Base-by-base conservation (phyloP, 2,329 filamentous ascomycete genomes). In the Zymoseptoria brevis region DNA sequence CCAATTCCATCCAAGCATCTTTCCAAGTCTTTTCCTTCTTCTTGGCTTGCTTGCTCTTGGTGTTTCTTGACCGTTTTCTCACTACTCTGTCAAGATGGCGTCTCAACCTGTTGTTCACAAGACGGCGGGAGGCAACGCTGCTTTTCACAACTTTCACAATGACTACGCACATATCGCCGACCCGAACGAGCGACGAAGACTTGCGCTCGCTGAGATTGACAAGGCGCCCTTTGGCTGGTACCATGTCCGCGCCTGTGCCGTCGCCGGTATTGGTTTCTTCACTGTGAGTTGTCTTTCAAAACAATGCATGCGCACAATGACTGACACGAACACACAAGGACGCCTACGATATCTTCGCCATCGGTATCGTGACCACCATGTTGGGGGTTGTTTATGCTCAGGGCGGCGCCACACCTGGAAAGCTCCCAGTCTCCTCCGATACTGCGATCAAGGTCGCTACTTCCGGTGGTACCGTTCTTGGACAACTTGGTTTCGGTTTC, bases 211-310 rank as follows among this genome's bases (percentile, higher is more conserved):
- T 45, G 87, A 92, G 75, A 87, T 93, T 66, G 89, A 93, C 77
- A 87, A 87, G 76, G 88, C 88, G 8, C 86, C 86, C 3, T 92
- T 93, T 62, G 87, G 89, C 69, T 93, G 89, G 88, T 90, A 91
- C 72, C 89, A 94, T 70, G 83, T 92, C 60, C 83, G 89, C 49
- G 87, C 89, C 59, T 83, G 89, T 57, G 76, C 89, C 8, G 89
- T 93, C 22, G 89, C 89, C 29, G 89, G 90, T 68, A 87, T 93
- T 62, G 90, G 89, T 67, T 94, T 95, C 83, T 94, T 94, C 75
- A 93, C 89, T 16, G 35, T 45, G 35, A 45, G 35, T 45, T 45
- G 13, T 11, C 13, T 7, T 16, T 13, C 35, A 16, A 45, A 45
- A n/a, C 2, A 4, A n/a, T 2, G 5, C 6, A 2, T 16, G 13